Evolutionary conservation across 805 yeast genomes (phyloP).

Genomic region (Kuraishia piskuri): DNA sequence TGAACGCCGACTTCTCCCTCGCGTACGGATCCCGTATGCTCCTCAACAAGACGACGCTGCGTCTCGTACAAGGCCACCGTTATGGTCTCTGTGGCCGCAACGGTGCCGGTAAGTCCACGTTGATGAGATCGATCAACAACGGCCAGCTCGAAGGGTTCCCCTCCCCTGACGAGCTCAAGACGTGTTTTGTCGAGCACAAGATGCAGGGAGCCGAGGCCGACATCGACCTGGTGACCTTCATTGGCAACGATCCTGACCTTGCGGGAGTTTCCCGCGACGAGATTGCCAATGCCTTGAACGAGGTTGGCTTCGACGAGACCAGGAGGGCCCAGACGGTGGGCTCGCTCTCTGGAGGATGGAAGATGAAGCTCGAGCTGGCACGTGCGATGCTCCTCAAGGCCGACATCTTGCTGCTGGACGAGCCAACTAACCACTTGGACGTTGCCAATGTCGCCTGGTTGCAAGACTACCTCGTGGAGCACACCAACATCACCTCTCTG

Average conservation of each 20-base stretch:
- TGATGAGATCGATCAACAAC: slow-evolving; percentile 93
- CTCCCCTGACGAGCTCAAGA: slow-evolving; percentile 71
- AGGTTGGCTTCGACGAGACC: slow-evolving; percentile 88
- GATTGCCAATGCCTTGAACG: slow-evolving; percentile 65
- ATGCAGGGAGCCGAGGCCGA: slow-evolving; percentile 93
- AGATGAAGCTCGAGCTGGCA: slow-evolving; percentile 97
- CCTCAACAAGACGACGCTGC: slow-evolving; percentile 81
- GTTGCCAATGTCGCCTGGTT: slow-evolving; percentile 91
- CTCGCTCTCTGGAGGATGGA: slow-evolving; percentile 98
- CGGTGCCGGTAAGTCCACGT: slow-evolving; percentile 97
- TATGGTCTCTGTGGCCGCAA: slow-evolving; percentile 97
- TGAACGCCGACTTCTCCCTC: slow-evolving; percentile 87
- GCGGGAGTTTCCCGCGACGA: slow-evolving; percentile 53
- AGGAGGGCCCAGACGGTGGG: slow-evolving; percentile 89
- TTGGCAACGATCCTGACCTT: slow-evolving; percentile 83
- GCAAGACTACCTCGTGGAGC: slow-evolving; percentile 74
- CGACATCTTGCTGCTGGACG: slow-evolving; percentile 88
- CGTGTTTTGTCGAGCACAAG: slow-evolving; percentile 96
- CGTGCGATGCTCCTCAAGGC: slow-evolving; percentile 98
- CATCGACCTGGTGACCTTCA: slow-evolving; percentile 79
- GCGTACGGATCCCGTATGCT: slow-evolving; percentile 98
- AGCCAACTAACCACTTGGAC: slow-evolving; percentile 98
- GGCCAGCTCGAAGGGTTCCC: slow-evolving; percentile 99
- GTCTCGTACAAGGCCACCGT: slow-evolving; percentile 89
- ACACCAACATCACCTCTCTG: slow-evolving; percentile 84